Conservation (phyloP, 768 basidiomycete species). For the Rhodotorula toruloides region DNA sequence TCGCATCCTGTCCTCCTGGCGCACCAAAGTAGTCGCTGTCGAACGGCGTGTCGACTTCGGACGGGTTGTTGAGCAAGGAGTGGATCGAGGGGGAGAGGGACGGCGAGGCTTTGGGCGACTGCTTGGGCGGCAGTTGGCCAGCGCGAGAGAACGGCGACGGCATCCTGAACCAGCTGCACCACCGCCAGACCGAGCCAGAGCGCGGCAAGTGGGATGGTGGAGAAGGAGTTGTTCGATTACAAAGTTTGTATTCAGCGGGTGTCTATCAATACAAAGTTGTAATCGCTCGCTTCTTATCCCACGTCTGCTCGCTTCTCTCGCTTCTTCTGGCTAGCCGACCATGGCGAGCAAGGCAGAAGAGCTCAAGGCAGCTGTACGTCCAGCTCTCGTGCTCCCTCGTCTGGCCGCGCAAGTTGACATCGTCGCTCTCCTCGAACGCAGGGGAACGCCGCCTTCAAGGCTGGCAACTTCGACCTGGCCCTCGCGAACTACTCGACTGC, state of each 20-base stretch:
- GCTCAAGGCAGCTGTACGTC: conserved; percentile 14
- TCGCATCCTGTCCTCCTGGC: neutral
- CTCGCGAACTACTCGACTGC: conserved; percentile 83
- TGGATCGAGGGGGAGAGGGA: conserved; percentile 26
- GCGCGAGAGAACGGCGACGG: no score
- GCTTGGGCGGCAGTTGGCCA: neutral
- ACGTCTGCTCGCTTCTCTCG: neutral
- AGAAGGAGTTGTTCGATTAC: neutral
- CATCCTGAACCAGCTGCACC: no score
- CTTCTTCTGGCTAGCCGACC: neutral
- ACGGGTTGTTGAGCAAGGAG: conserved; percentile 5
- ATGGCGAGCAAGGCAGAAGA: conserved; percentile 1
- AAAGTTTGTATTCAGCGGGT: neutral
- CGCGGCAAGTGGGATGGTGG: neutral
- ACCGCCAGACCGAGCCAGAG: neutral
- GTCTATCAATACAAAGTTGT: neutral
- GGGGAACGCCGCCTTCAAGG: conserved; percentile 85
- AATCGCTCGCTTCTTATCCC: neutral
- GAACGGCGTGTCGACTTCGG: neutral
- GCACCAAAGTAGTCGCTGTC: conserved; percentile 23
- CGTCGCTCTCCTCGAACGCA: conserved; percentile 44
- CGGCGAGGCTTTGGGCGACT: neutral
- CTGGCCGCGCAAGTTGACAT: neutral
- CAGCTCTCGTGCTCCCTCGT: neutral
- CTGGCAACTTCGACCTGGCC: conserved; percentile 67